Evolutionary conservation across 1,284 basidiomycete species (phyloP).

Genomic region (Austroboletus rostrupii): DNA sequence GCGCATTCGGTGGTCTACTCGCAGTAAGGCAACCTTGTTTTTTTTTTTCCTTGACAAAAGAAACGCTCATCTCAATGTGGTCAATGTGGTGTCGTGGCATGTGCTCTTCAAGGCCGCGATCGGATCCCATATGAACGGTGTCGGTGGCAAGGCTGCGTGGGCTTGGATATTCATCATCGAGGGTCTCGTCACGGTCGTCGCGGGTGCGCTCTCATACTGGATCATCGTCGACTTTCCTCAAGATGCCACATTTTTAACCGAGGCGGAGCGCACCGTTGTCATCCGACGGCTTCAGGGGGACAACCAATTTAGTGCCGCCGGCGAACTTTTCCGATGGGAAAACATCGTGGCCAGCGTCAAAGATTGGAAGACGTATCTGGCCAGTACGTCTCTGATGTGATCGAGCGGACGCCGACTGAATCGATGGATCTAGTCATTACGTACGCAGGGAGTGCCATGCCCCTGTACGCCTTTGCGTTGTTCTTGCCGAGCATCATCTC

Average conservation of each 20-base stretch:
- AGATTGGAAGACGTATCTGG: slow-evolving; percentile 76
- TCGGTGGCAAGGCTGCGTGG: slow-evolving; percentile 62
- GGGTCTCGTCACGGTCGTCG: slow-evolving; percentile 62
- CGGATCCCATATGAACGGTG: slow-evolving; percentile 56
- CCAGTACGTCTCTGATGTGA: slow-evolving; percentile 39
- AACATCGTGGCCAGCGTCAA: slow-evolving; percentile 58
- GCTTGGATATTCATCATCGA: slow-evolving; percentile 75
- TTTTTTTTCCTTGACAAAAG: too few relatives aligned
- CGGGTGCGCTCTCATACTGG: slow-evolving; percentile 66
- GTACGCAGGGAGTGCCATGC: slow-evolving; percentile 56
- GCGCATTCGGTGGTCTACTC: slow-evolving; percentile 67
- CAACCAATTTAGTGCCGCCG: slow-evolving; percentile 69
- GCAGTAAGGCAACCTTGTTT: slow-evolving; percentile 40
- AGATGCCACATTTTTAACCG: slow-evolving; percentile 70
- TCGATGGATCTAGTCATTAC: slow-evolving; percentile 41
- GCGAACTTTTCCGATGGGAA: slow-evolving; percentile 58
- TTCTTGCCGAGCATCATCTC: slow-evolving; percentile 74
- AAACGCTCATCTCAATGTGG: too few relatives aligned
- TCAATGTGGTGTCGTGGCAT: too few relatives aligned
- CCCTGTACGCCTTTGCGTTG: slow-evolving; percentile 68
- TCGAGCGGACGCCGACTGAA: background rate
- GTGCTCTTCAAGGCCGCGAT: slow-evolving; percentile 50
- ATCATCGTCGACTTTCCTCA: slow-evolving; percentile 81
- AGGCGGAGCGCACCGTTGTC: slow-evolving; percentile 65
- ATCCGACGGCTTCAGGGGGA: slow-evolving; percentile 66